Evolutionary conservation across 2,329 filamentous ascomycete species (phyloP).

Genomic region (Fusarium protoensiforme): DNA sequence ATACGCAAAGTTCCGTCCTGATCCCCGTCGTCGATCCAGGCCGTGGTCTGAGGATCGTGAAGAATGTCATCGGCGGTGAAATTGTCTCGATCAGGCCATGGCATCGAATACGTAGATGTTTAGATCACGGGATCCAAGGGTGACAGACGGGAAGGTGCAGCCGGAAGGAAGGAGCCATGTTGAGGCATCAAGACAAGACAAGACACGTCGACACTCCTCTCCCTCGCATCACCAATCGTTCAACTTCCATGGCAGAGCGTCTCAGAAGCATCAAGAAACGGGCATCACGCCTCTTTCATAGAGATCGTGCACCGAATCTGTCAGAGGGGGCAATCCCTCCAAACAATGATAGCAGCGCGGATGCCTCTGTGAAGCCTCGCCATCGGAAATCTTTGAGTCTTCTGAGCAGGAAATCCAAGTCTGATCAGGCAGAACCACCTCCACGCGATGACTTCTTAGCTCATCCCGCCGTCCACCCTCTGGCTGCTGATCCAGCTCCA

Average conservation of each 20-base stretch:
- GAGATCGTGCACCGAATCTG: neutral
- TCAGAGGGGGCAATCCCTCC: neutral
- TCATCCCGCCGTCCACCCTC: slow-evolving; percentile 31
- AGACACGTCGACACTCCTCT: neutral
- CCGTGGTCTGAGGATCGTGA: neutral
- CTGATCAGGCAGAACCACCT: neutral
- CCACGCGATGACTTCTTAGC: slow-evolving; percentile 1
- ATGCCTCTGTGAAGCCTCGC: neutral
- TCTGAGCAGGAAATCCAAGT: slow-evolving; percentile 12
- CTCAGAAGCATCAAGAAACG: slow-evolving; percentile 34
- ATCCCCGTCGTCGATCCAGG: slow-evolving; percentile 32
- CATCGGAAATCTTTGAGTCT: slow-evolving; percentile 24
- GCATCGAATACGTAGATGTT: neutral
- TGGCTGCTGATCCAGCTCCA: slow-evolving; percentile 15
- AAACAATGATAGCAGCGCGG: slow-evolving; percentile 2
- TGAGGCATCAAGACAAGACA: slow-evolving; percentile 18
- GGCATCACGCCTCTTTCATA: slow-evolving; percentile 27
- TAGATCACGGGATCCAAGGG: neutral
- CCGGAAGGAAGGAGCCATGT: neutral
- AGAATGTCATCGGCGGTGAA: slow-evolving; percentile 10
- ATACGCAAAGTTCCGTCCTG: slow-evolving; percentile 24
- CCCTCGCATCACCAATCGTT: neutral
- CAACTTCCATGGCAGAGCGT: slow-evolving; percentile 20
- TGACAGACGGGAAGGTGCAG: neutral
- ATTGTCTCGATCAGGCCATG: slow-evolving; percentile 3